A percentile compares a stretch with the other conserved stretches of the same genome.
Conservation (phyloP, 176 grass and related monocot genomes). For the Carex littledalei region DNA sequence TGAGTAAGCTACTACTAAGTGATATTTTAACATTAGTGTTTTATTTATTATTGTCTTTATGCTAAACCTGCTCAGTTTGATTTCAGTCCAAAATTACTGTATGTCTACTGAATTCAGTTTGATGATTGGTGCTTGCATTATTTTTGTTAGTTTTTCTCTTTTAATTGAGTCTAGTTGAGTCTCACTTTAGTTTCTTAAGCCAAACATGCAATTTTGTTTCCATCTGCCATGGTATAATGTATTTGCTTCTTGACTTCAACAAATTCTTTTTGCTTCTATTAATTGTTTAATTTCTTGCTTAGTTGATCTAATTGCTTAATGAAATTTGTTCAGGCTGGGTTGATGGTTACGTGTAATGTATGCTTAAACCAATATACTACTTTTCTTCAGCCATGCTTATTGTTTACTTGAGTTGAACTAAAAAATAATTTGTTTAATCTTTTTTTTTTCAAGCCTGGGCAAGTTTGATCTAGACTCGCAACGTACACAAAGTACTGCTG, state of each 20-base stretch:
- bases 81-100: background rate
- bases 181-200: background rate
- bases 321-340: background rate
- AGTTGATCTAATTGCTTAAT: background rate
- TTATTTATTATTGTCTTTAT: slow-evolving; percentile 1
- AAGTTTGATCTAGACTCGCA: slow-evolving; percentile 66
- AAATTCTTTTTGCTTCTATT: background rate
- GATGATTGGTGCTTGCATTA: background rate
- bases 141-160: slow-evolving; percentile 1
- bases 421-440: slow-evolving; percentile 30
- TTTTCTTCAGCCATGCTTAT: background rate
- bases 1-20: slow-evolving; percentile 48
- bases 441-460: slow-evolving; percentile 49
- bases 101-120: background rate
- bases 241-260: slow-evolving; percentile 1
- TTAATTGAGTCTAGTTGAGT: background rate
- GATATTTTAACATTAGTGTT: background rate
- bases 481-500: slow-evolving; percentile 22
- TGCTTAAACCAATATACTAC: background rate
- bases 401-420: slow-evolving; percentile 13
- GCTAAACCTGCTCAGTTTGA: background rate
- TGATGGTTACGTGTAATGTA: background rate
- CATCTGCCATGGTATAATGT: background rate
- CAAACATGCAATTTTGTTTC: background rate
- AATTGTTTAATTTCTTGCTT: slow-evolving; percentile 9